Percentiles rank a stretch among this genome's conserved stretches.
Conservation (phyloP, 495 filamentous ascomycete species). For the Aspergillus panamensis region DNA sequence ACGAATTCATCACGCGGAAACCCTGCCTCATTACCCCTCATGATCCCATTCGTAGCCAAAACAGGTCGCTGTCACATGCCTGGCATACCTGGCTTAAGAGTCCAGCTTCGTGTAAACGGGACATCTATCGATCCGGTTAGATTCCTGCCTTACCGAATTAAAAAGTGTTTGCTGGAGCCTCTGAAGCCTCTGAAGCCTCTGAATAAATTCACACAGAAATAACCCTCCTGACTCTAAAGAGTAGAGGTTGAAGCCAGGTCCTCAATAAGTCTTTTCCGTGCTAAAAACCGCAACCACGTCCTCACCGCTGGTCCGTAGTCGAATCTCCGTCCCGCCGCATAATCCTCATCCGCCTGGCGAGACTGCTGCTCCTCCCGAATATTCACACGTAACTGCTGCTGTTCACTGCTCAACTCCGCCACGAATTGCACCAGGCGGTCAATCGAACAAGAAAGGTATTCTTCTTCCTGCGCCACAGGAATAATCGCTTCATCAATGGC, state of each 20-base stretch:
- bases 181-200: too few species aligned
- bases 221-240: not conserved
- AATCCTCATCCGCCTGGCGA: slow-evolving; percentile 40
- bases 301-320: slow-evolving; percentile 48
- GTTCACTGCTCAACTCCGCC: slow-evolving; percentile 30
- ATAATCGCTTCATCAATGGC: slow-evolving; percentile 32
- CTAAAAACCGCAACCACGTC: slow-evolving; percentile 43
- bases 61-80: too few species aligned
- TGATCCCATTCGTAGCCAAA: too few species aligned
- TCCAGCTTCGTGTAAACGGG: too few species aligned
- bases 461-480: slow-evolving; percentile 13
- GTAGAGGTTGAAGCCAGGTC: slow-evolving; percentile 13
- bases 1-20: too few species aligned
- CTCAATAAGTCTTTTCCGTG: slow-evolving; percentile 38
- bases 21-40: too few species aligned
- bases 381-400: slow-evolving; percentile 34
- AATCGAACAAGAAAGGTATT: slow-evolving; percentile 22
- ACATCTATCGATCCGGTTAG: too few species aligned
- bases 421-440: slow-evolving; percentile 28
- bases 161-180: too few species aligned
- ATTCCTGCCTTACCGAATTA: too few species aligned
- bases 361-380: slow-evolving; percentile 45
- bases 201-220: too few species aligned
- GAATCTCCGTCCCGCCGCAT: slow-evolving; percentile 43
- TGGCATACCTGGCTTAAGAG: too few species aligned